Evolutionary conservation across 176 grass and related monocot species (phyloP), one percentile per base, ranked within the genome.

Genomic region (Carex cristatella): DNA sequence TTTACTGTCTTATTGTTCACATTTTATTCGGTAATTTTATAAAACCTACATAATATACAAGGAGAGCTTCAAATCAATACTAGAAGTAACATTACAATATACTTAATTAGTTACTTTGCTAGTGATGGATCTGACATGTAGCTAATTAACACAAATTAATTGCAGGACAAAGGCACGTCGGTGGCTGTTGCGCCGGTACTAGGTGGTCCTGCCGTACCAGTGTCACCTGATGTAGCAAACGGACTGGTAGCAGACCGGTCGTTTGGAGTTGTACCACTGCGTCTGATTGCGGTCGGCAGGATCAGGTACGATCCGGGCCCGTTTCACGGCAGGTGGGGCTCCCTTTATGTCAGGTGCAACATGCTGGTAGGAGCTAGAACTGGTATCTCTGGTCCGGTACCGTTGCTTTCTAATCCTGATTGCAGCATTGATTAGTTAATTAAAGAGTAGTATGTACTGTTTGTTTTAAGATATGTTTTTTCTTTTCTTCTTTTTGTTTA

Each of bases 111-210:
- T 40, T 40, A 40, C 4, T 40, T 40, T 40, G 38, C 38, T 1
- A 40, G 38, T 40, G 38, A 40, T 40, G 38, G 38, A 40, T 40
- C 38, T 40, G 38, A 40, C 27, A 65, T 65, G 27, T 69, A 42
- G 35, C 66, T 40, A 40, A 40, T 40, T 69, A 40, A 12, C 2
- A 69, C 66, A 40, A 48, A 75, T 75, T 15, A 30, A 61, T 40
- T 42, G 3, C 55, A 81, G 78, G 80, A 14, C 10, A 82, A 48
- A 53, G 38, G 46, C 18, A 65, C 38, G 1, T 49, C 80, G 4
- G 80, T 82, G 35, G 80, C 28, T 4, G 60, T 82, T 42, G 38
- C 80, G 13, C 80, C 80, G 18, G 80, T 82, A 65, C 80, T 82
- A 7, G 80, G 80, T 28, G 80, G 80, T 14, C 80, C 61, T 0